Evolutionary conservation across 2,329 filamentous ascomycete genomes (phyloP), one percentile per base, ranked within the genome.

Genomic region (Didymella sp.): DNA sequence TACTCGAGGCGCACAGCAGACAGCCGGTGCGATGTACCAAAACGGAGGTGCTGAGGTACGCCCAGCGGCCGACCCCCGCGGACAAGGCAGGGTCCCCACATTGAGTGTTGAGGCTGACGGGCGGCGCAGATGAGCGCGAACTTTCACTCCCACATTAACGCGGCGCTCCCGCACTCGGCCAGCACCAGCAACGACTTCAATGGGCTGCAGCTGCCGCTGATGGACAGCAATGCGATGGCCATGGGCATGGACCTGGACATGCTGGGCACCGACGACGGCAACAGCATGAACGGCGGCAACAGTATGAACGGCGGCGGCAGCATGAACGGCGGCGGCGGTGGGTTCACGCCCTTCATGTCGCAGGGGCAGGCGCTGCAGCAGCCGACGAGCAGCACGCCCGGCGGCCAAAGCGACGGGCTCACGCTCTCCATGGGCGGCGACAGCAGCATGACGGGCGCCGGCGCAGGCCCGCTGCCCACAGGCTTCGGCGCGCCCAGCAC

Each of bases 381-480:
- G 58, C 64, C 27, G 61, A 61, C 48, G 67, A 19, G 25, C 47
- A 33, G 38, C 73, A 8, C 27, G 2, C 43, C 37, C 60, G 58
- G 57, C 63, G 63, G 61, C 61, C 66, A 6, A 43, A 22, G 22
- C 35, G 17, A 28, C 49, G 65, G 57, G 43, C 65, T 66, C 51
- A 61, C 19, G 19, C 17, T 19, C 38, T 6, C 6, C 21, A 6
- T 19, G 21, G 33, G 5, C 31, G 22, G n/a, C 33, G 22, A 27
- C 48, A 22, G 19, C 65, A 73, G 78, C 70, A 75, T 76, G 15
- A 79, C 78, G 22, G 82, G 78, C 40, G 80, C 79, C 4, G 83
- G 83, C 51, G 83, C 82, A 42, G 83, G 83, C 22, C 83, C 83
- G n/a, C 72, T 85, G 60, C 83, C 83, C 15, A 82, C 82, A 2